Percentiles rank a stretch among this genome's conserved stretches.
phyloP scores from a whole-genome alignment of 2,329 filamentous ascomycete species.

The Diaporthe ampelina region DNA sequence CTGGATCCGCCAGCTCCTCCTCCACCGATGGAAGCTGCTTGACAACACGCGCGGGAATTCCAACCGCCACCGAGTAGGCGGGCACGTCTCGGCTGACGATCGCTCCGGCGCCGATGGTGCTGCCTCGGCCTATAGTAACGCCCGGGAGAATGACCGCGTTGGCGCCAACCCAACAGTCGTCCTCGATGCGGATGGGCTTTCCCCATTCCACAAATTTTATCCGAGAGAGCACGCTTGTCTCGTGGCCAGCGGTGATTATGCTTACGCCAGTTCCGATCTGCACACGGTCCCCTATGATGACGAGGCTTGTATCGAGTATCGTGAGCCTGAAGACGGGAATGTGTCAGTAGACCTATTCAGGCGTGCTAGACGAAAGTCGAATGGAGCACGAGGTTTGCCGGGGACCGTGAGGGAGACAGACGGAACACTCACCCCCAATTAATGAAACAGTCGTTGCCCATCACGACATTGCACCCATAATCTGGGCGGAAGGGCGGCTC shows the following conservation, averaged over 20 bases:
- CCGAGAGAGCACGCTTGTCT: slow-evolving; percentile 69
- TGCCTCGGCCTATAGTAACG: slow-evolving; percentile 81
- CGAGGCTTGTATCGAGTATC: slow-evolving; percentile 79
- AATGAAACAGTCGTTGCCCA: not conserved
- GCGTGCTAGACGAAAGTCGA: too few species aligned
- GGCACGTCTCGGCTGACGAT: slow-evolving; percentile 84
- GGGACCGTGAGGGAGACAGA: not conserved
- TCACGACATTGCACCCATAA: slow-evolving; percentile 74
- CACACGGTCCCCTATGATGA: slow-evolving; percentile 78
- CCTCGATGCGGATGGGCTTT: slow-evolving; percentile 79
- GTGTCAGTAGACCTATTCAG: not conserved
- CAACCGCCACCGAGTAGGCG: slow-evolving; percentile 72
- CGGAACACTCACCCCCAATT: not conserved
- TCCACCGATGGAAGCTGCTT: slow-evolving; percentile 49
- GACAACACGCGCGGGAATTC: slow-evolving; percentile 75
- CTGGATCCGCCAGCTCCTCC: slow-evolving; percentile 12
- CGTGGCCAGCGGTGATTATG: slow-evolving; percentile 80
- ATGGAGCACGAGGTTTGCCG: not conserved
- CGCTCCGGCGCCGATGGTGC: slow-evolving; percentile 82
- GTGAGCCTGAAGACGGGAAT: slow-evolving; percentile 53
- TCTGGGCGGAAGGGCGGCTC: slow-evolving; percentile 74
- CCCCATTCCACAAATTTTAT: slow-evolving; percentile 68
- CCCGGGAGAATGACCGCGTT: slow-evolving; percentile 80
- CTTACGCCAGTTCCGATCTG: slow-evolving; percentile 79
- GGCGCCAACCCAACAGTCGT: slow-evolving; percentile 86